Evolutionary conservation across 352 stramenopile species (phyloP), one percentile per base, ranked within the genome.

Genomic region (Globisporangium polare): DNA sequence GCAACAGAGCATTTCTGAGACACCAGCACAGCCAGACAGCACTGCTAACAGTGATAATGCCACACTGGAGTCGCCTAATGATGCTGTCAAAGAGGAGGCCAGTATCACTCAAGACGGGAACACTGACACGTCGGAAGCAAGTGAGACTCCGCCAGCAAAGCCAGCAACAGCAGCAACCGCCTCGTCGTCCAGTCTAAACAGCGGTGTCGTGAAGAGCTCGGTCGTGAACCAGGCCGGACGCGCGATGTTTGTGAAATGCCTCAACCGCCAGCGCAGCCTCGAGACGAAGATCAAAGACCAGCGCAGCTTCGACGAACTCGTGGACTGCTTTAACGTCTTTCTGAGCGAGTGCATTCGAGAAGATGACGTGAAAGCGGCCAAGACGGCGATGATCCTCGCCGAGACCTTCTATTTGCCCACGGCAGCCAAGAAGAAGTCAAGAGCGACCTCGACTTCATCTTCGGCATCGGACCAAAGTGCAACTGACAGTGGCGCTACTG

Each of bases 321-420:
- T 90, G 1, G 45, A 64, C 29, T 93, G 83, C 60, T 92, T 92
- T 47, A 66, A 89, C 57, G 72, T 71, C 10, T 95, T 93, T 58
- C 65, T 95, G 1, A 75, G 89, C 58, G 74, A 86, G 33, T 95
- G 86, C 49, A 74, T 91, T 18, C 78, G 69, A 33, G 75, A 93
- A 57, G 82, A 91, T 50, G 83, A 95, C 58, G 77, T 92, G 45
- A 93, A 93, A 60, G 82, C 84, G 2, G 83, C 86, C 47, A 95
- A 95, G 71, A 95, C 83, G 1, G 86, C 86, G 31, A 95, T 95
- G 82, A 95, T 95, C 41, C 72, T 95, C 26, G 81, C 86, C 1
- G 86, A 92, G 51, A 95, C 86, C 2, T 95, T 95, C 49, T 95
- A 93, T 46, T 53, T 77, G 1, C 63, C 71, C 12, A 69, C 56